Base-by-base conservation (phyloP, 2,329 filamentous ascomycete species). In the Cladophialophora immunda region DNA sequence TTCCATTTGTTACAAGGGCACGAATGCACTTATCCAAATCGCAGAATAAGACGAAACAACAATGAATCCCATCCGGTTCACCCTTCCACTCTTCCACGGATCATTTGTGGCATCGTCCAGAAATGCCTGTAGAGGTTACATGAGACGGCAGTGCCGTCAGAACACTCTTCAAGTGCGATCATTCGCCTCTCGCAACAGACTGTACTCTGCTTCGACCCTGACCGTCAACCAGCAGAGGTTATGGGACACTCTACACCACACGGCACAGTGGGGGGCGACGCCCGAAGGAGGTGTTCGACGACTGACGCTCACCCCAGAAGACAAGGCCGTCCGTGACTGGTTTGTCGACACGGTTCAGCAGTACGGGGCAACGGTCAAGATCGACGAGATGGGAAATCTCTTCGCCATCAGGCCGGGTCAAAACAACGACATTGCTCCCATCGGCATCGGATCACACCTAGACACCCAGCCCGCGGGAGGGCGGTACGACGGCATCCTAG, bases 301-400 rank as follows among this genome's bases (percentile, higher is more conserved):
- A 1, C 85, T 94, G 1, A 82, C 91, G 1, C 83, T 94, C 25
- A 89, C 88, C 1, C 87, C 92, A 72, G 81, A 87, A 1, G 92
- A 94, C 76, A 91, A 89, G 74, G 78, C 85, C 72, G 91, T 85
- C 13, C 86, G 92, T 53, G 86, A 91, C 76, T 94, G 92, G 92
- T 93, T 94, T 70, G 83, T 89, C 0, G 76, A 87, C 25, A 89
- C 87, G 0, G 87, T 86, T 1, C 79, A 86, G 72, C 80, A 79
- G 0, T 79, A 93, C 0, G 90, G 89, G 7, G 94, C 92, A 76
- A 82, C 83, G 1, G 82, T 91, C 13, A 89, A 84, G 0, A 78
- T 92, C 1, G 92, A 95, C 75, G 81, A 86, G 25, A 93, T 94
- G 87, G 92, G 92, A 29, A 94, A 94, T 71, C 91, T 91, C 68